Base-by-base conservation (phyloP, 805 yeast species). In the Monosporozyma servazzii region DNA sequence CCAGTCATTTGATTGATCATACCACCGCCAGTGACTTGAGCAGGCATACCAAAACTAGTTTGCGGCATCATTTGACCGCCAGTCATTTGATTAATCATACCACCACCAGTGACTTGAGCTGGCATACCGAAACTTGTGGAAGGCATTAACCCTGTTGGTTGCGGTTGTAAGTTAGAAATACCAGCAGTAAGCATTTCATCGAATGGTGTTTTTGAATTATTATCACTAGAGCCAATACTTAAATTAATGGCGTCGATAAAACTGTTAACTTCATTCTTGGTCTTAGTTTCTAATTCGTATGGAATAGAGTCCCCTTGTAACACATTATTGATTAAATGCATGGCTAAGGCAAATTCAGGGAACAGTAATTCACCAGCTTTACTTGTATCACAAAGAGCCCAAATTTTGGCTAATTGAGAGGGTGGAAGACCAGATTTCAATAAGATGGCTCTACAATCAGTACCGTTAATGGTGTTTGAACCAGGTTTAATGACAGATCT, bases 291-390 rank as follows among this genome's bases (percentile, higher is more conserved):
- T 57, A 91, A 70, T 41, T 73, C 75, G 43, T 72, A 73, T 2
- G 98, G 97, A 54, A 90, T 73, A 8, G 82, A 72, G 58, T 86
- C 89, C 37, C 96, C 96, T 59, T 79, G 81, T 58, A 87, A 74
- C 0, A 84, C 85, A 61, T 80, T 69, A 58, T 86, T 85, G 64
- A 96, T 89, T 58, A 91, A 74, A 67, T 89, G 91, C 75, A 91
- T 81, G 17, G 96, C 89, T 57, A 91, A 74, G 15, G 95, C 95
- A 74, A 91, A 91, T 67, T 91, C 97, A 2, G 98, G 98, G 64
- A 90, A 91, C 59, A 91, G 70, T 54, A 91, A 77, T 51, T 81
- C 76, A 1, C 98, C 98, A 7, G 93, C 82, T 60, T 81, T 84
- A 59, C 82, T 86, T 2, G 95, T 84, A 63, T 91, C 98, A n/a